Evolutionary conservation across 805 yeast species (phyloP), one percentile per base, ranked within the genome.

Genomic region (Lipomyces oligophaga): DNA sequence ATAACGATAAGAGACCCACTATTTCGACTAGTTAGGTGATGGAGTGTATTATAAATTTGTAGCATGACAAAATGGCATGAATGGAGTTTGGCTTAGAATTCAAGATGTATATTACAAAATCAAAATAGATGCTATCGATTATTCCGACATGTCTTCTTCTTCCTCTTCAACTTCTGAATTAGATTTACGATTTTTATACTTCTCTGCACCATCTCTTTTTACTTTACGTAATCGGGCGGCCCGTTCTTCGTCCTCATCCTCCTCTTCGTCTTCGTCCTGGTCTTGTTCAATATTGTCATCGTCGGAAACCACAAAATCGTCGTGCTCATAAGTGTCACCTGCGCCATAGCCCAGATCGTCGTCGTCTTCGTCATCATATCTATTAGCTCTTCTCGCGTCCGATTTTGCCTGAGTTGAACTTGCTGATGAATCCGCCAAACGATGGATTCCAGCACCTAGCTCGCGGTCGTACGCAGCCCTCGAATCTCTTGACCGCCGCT

Each of bases 231-330:
- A 46, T 21, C 69, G 41, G 25, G 54, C 59, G 2, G 66, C 66
- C 16, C 63, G 43, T 31, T 55, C 61, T n/a, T 58, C 60, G 34
- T 61, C 68, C 30, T 63, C 67, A n/a, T 53, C 55, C 10, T 48
- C 53, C 3, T 37, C 36, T 33, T 33, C 30, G 11, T 37, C 36
- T 33, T 33, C 30, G 11, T n/a, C n/a, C n/a, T n/a, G n/a, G n/a
- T n/a, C n/a, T n/a, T n/a, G n/a, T n/a, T n/a, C n/a, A n/a, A n/a
- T n/a, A n/a, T n/a, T n/a, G n/a, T n/a, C 45, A 4, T 53, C 58
- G 18, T 55, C 58, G 5, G 58, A 50, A 4, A 66, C 72, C 6
- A 60, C 68, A 38, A 64, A 66, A 26, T 66, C 71, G 27, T 66
- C 72, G 35, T 60, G 65, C 43, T 67, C 72, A 28, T 65, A 65